Base-by-base conservation (phyloP, 1,284 basidiomycete genomes). In the Cryptococcus sp. region DNA sequence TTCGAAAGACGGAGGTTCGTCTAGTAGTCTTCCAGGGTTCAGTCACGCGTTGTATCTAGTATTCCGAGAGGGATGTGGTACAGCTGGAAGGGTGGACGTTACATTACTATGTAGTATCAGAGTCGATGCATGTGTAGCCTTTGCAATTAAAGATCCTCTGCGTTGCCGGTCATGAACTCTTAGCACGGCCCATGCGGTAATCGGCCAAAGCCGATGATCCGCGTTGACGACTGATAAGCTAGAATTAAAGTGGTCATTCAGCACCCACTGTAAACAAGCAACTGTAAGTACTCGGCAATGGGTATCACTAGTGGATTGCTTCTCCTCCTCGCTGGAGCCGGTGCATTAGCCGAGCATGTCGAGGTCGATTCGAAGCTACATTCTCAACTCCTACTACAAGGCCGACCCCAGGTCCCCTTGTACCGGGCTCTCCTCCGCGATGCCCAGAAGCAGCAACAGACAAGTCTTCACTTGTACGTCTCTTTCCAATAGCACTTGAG, bases 351-450 rank as follows among this genome's bases (percentile, higher is more conserved):
- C n/a, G 37, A 18, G 5, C n/a, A 40, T 5, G 37, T 40, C 21
- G 37, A 40, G 37, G 7, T 40, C n/a, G 21, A 40, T 16, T 21
- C 37, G 5, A 7, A 5, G 14, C 21, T 40, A 21, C 60, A 68
- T 52, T 53, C 50, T 13, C 48, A 56, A 32, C 60, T 72, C 11
- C 61, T 72, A 2, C 58, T 61, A 7, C 45, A 52, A 4, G 70
- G 70, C 25, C 57, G 61, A 18, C 65, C 68, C 2, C 64, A 66
- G 36, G 44, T 72, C 37, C 64, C 60, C 0, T 55, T 72, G n/a
- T 72, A 62, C 62, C 50, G 66, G 32, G 62, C 66, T 3, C 42
- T 66, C 23, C 21, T 60, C 23, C 25, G 45, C 21, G 18, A 52
- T 28, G 24, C 43, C 14, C 28, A 53, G 24, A 44, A 47, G 16